phyloP scores from a whole-genome alignment of 2,329 filamentous ascomycete genomes.

The Fusarium annulatum region DNA sequence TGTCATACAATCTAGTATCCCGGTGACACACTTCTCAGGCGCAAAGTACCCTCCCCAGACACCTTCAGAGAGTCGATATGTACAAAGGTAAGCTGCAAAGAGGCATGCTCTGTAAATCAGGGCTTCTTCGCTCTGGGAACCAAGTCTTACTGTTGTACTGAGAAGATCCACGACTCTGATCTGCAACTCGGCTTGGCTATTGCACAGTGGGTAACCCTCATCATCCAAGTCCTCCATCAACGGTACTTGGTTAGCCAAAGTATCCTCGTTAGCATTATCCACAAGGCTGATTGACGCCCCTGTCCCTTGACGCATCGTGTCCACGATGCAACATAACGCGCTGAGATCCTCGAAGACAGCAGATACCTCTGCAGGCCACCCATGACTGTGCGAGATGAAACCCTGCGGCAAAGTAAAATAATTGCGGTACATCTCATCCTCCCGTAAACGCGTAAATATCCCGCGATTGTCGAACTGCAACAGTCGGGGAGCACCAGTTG shows the following conservation, averaged over 20 bases:
- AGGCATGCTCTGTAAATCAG: slow-evolving; percentile 6
- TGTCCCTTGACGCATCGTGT: background rate
- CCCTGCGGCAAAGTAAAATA: background rate
- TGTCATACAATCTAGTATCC: background rate
- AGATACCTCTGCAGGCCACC: background rate
- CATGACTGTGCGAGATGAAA: fast-evolving
- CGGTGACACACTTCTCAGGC: background rate
- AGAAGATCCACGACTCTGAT: slow-evolving; percentile 6
- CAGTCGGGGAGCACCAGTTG: background rate
- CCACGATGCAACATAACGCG: background rate
- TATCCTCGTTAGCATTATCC: fast-evolving
- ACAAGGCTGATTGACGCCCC: fast-evolving
- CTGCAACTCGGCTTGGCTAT: slow-evolving; percentile 8
- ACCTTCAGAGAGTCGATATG: slow-evolving; percentile 7
- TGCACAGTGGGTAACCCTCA: slow-evolving; percentile 1
- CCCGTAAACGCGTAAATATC: background rate
- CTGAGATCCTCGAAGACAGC: background rate
- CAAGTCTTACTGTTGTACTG: background rate
- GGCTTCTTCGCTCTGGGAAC: background rate
- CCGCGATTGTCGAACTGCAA: background rate
- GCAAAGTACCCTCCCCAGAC: background rate
- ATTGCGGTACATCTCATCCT: fast-evolving
- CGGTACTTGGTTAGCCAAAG: fast-evolving
- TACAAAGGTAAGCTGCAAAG: slow-evolving; percentile 13
- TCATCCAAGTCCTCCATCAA: slow-evolving; percentile 12